Evolutionary conservation across 768 basidiomycete genomes (phyloP), one percentile per base, ranked within the genome.

Genomic region (Piloderma croceum): DNA sequence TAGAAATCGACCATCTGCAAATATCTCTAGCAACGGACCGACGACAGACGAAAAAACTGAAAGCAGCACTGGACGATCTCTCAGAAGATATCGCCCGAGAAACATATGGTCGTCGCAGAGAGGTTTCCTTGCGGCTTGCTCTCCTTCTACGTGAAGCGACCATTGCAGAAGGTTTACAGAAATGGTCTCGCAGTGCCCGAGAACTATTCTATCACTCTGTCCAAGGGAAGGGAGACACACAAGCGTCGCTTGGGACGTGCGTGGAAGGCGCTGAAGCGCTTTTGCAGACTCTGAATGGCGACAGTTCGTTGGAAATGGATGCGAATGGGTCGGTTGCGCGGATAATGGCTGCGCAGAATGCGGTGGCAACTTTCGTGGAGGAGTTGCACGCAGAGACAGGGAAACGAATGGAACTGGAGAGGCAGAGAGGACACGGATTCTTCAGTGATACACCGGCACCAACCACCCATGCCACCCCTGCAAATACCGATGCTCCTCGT

Each of bases 81-180:
- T 79, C 81, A 0, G 76, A 79, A 25, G 82, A 88, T 39, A 65
- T 86, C 22, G 70, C 79, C 24, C 76, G 80, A 21, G 88, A 89
- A 54, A 68, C 73, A 0, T 84, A 77, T 43, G 87, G 85, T 3
- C 73, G 88, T 13, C 64, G 88, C 18, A 67, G 83, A 24, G 88
- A 91, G 51, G 73, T 88, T 1, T 67, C 74, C 0, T 52, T 88
- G 20, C 63, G 87, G 9, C 73, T 90, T 3, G 66, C 70, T 1
- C 63, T 86, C 49, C 62, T 81, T 2, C 69, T 70, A 0, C 63
- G 83, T n/a, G 86, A 89, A 51, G 83, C 86, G 52, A 58, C 64
- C 20, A 49, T 81, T 0, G 62, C 68, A 2, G 77, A 81, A 48
- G 68, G 62, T 6, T 49, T 89, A 43, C 60, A 71, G 36, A 63